Conservation (phyloP, 345 rosid genomes). For the Citrus mangshanensis region DNA sequence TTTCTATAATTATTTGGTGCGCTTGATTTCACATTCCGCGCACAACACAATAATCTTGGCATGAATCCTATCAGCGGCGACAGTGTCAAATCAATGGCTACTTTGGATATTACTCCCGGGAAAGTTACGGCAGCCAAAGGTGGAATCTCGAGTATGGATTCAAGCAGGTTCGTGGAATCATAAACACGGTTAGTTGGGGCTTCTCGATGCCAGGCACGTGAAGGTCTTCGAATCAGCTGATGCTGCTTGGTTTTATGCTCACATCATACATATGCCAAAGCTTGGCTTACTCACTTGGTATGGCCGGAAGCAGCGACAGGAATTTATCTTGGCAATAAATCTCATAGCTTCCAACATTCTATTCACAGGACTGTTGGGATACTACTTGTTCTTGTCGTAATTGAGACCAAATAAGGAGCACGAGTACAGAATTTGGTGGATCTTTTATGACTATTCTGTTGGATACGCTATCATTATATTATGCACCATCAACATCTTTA, state of each 20-base stretch:
- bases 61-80: background rate
- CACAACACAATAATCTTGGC: background rate
- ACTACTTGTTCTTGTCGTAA: conserved; percentile 17
- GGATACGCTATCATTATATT: conserved; percentile 26
- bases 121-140: background rate
- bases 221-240: background rate
- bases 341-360: background rate
- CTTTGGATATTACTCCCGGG: conserved; percentile 11
- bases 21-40: no score
- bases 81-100: conserved; percentile 14
- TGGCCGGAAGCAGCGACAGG: conserved; percentile 24
- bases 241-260: conserved; percentile 28
- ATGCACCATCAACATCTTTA: conserved; percentile 25
- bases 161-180: no score
- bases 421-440: conserved; percentile 28
- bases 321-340: no score
- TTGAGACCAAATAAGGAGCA: conserved; percentile 30
- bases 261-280: conserved; percentile 17
- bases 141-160: no score
- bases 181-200: no score
- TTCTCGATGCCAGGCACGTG: background rate
- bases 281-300: conserved; percentile 23
- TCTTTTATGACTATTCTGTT: conserved; percentile 16
- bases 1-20: no score
- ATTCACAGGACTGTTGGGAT: conserved; percentile 26